These are phyloP conservation scores for Pichia cephalocereana DNA, from an alignment of 805 yeast genomes.

Conservation along the genomic window DNA sequence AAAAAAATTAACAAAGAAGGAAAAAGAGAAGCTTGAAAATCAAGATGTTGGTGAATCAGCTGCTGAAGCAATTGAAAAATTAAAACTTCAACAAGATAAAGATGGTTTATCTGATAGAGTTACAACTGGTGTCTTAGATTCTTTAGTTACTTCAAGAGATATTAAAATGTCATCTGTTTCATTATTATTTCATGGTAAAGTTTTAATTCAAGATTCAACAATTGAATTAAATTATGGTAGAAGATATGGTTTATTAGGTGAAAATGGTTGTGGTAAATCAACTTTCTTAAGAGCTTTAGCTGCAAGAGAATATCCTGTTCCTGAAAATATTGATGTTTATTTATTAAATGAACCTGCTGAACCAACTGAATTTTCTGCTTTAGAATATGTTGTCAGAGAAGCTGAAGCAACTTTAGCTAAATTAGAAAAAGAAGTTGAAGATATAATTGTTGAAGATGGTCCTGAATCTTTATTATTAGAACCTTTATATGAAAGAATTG, in stretches of 20 bases:
- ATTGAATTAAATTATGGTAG: conserved; percentile 95
- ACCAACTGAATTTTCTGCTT: conserved; percentile 83
- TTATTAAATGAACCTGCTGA: conserved; percentile 96
- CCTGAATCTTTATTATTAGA: conserved; percentile 87
- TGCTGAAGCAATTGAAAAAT: conserved; percentile 69
- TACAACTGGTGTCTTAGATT: conserved; percentile 91
- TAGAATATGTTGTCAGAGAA: conserved; percentile 94
- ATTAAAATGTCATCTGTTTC: conserved; percentile 85
- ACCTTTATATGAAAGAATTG: conserved; percentile 89
- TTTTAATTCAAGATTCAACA: conserved; percentile 82
- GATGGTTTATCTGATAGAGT: conserved; percentile 96
- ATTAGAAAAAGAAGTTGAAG: conserved; percentile 86
- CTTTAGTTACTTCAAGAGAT: conserved; percentile 87
- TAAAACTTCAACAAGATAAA: conserved; percentile 89
- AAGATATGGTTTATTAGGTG: conserved; percentile 95
- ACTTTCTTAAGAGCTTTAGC: conserved; percentile 90
- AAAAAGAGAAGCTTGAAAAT: conserved; percentile 34
- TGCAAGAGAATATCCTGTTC: conserved; percentile 93
- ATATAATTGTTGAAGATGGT: conserved; percentile 80
- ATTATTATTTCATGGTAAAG: conserved; percentile 94
- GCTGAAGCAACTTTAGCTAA: conserved; percentile 90
- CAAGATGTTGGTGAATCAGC: conserved; percentile 46
- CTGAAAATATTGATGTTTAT: conserved; percentile 84
- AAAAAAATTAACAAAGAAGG: conserved; percentile 57
- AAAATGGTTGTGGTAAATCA: conserved; percentile 98